phyloP scores from a whole-genome alignment of 441 rosid genomes.

The Arabidopsis lyrata region DNA sequence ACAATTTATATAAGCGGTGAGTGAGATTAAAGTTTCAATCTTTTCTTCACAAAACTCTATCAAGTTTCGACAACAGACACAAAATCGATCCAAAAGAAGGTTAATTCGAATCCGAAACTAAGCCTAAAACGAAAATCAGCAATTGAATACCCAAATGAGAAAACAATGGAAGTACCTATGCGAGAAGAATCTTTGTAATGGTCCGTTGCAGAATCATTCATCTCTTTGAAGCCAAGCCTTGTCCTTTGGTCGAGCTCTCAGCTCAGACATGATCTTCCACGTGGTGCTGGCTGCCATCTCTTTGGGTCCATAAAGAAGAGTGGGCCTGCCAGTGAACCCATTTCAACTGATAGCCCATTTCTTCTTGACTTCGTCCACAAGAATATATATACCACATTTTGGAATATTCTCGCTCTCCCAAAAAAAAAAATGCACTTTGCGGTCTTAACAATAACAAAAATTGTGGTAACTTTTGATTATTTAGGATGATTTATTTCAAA shows the following conservation, averaged over 20 bases:
- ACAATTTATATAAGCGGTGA: too few species aligned
- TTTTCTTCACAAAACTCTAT: background rate
- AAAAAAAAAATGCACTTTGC: too few species aligned
- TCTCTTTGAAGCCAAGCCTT: background rate
- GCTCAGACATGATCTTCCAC: background rate
- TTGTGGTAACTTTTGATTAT: too few species aligned
- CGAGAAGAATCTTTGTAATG: background rate
- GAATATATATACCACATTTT: background rate
- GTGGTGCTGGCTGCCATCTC: background rate
- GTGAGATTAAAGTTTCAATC: background rate
- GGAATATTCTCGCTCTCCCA: too few species aligned
- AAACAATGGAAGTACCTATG: background rate
- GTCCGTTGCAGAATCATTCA: background rate
- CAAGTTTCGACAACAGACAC: background rate
- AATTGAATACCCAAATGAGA: background rate
- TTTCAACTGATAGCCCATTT: too few species aligned
- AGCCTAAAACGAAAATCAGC: too few species aligned
- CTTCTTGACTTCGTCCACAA: too few species aligned
- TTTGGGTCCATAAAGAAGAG: background rate
- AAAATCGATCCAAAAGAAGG: background rate
- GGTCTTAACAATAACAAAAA: too few species aligned
- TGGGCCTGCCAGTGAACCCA: background rate
- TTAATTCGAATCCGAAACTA: background rate
- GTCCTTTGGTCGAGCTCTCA: too few species aligned
- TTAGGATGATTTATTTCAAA: too few species aligned